phyloP scores from a whole-genome alignment of 2,329 filamentous ascomycete species.

The Aspergillus clavatus region DNA sequence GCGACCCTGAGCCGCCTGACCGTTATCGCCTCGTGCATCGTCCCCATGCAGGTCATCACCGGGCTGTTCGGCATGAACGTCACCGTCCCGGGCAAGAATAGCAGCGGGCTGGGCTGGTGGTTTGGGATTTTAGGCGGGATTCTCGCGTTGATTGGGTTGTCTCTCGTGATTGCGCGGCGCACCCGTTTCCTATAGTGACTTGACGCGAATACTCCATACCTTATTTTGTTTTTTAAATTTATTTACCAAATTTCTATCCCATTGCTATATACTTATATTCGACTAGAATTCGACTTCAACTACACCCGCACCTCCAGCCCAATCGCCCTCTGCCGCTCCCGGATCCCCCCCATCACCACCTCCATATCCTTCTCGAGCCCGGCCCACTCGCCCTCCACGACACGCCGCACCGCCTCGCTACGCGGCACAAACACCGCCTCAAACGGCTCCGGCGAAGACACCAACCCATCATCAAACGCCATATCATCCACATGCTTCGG shows the following conservation, averaged over 20 bases:
- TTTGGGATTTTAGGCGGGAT: slow-evolving; percentile 46
- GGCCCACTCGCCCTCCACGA: slow-evolving; percentile 21
- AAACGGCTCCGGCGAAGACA: slow-evolving; percentile 22
- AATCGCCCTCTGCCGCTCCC: slow-evolving; percentile 7
- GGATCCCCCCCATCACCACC: slow-evolving; percentile 11
- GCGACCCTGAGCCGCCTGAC: slow-evolving; percentile 85
- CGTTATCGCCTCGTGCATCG: slow-evolving; percentile 80
- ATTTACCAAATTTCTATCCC: too few species aligned
- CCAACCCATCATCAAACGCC: slow-evolving; percentile 19
- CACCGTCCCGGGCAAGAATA: slow-evolving; percentile 39
- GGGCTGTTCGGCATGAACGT: slow-evolving; percentile 51
- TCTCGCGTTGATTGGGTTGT: slow-evolving; percentile 30
- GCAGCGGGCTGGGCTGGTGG: slow-evolving; percentile 39
- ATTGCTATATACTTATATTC: too few species aligned
- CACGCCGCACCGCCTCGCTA: slow-evolving; percentile 13
- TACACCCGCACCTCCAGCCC: slow-evolving; percentile 7
- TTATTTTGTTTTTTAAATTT: too few species aligned
- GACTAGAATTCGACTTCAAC: not conserved
- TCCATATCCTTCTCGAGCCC: slow-evolving; percentile 16
- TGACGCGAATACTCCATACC: too few species aligned
- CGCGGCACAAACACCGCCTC: slow-evolving; percentile 23
- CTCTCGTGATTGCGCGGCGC: not conserved
- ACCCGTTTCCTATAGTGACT: not conserved
- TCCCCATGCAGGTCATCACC: slow-evolving; percentile 84
- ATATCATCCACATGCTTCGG: slow-evolving; percentile 18